Conservation (phyloP, 192 early-diverging fungal species). For the Chytriomyces sp. region DNA sequence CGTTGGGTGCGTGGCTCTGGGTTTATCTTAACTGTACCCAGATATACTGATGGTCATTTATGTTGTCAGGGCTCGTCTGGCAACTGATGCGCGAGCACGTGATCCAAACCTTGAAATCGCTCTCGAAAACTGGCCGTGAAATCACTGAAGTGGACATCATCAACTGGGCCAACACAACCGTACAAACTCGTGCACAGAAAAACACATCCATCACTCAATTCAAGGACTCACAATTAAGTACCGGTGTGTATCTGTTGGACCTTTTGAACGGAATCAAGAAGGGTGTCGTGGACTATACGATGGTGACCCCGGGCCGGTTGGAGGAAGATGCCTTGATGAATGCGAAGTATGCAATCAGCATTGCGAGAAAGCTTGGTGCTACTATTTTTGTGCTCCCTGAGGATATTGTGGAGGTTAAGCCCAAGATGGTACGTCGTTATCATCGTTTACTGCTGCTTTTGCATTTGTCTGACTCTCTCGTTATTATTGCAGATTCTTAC, state of each 20-base stretch:
- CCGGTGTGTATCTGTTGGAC: conserved; percentile 86
- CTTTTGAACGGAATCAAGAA: conserved; percentile 91
- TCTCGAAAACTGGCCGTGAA: conserved; percentile 79
- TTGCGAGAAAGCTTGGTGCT: conserved; percentile 97
- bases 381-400: conserved; percentile 98
- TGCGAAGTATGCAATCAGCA: conserved; percentile 95
- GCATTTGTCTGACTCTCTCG: background rate
- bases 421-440: conserved; percentile 79
- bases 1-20: conserved; percentile 60
- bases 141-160: conserved; percentile 95
- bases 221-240: conserved; percentile 79
- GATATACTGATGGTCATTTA: background rate
- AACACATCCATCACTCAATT: conserved; percentile 77
- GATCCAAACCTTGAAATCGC: conserved; percentile 85
- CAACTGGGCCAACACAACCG: conserved; percentile 90
- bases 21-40: background rate
- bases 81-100: conserved; percentile 99
- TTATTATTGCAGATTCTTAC: conserved; percentile 73
- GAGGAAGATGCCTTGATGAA: conserved; percentile 91
- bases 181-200: conserved; percentile 66
- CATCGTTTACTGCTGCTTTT: background rate
- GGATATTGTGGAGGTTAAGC: conserved; percentile 97
- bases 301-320: conserved; percentile 73
- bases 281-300: conserved; percentile 87
- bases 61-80: conserved; percentile 75